These are phyloP conservation scores for Ilex paraguariensis DNA, from an alignment of 305 asterid genomes.

Conservation along the genomic window DNA sequence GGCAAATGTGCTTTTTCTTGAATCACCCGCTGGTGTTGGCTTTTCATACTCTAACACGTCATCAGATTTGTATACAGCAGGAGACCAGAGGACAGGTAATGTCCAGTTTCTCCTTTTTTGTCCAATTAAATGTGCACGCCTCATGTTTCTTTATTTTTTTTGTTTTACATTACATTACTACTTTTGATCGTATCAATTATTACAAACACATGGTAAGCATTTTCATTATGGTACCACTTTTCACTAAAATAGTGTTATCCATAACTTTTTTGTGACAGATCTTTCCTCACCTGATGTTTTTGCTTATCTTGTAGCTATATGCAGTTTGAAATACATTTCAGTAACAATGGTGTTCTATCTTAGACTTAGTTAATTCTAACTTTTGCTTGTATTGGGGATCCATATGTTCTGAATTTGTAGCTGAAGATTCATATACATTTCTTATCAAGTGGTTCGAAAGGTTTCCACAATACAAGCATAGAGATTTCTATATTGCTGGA, in stretches of 20 bases:
- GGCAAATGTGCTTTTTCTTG: constrained; percentile 85
- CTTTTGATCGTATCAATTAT: too few species aligned
- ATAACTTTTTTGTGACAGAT: background rate
- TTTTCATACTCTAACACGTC: constrained; percentile 81
- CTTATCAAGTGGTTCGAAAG: constrained; percentile 82
- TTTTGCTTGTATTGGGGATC: constrained; percentile 5
- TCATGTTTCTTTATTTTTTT: too few species aligned
- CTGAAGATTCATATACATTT: constrained; percentile 77
- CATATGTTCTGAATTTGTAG: constrained; percentile 34
- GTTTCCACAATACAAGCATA: constrained; percentile 85
- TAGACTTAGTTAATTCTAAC: background rate
- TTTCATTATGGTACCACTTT: too few species aligned
- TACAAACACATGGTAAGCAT: too few species aligned
- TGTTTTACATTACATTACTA: too few species aligned
- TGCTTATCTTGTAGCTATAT: background rate
- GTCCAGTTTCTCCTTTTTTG: background rate
- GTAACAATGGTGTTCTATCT: background rate
- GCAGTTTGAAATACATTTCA: background rate
- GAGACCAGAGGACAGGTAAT: constrained; percentile 79
- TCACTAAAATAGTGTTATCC: background rate
- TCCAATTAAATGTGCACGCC: too few species aligned
- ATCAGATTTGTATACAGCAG: constrained; percentile 67
- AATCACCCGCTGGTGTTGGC: constrained; percentile 96
- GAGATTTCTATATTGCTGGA: constrained; percentile 85
- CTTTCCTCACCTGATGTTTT: background rate